Evolutionary conservation across 139 green algal species (phyloP).

Genomic region (Picochlorum sp.): DNA sequence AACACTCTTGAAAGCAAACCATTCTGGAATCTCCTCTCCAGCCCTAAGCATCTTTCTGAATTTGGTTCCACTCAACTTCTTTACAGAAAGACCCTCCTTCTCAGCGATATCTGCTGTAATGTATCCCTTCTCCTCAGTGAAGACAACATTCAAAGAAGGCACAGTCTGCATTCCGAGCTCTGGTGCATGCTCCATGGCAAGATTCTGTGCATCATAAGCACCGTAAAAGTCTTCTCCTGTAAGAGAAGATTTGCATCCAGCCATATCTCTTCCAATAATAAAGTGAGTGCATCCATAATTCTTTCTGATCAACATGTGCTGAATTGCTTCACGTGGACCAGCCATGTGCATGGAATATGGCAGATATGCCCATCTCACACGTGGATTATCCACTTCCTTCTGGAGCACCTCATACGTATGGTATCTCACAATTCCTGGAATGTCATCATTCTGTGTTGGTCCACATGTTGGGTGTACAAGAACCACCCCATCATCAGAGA

Average conservation of each 20-base stretch:
- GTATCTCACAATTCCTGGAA: constrained; percentile 86
- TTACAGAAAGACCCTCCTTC: constrained; percentile 53
- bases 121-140: constrained; percentile 79
- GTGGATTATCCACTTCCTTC: constrained; percentile 66
- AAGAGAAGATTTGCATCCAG: constrained; percentile 75
- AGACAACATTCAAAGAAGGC: constrained; percentile 78
- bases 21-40: constrained; percentile 90
- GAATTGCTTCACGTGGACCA: constrained; percentile 82
- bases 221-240: constrained; percentile 90
- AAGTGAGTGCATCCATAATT: constrained; percentile 96
- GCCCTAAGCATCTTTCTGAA: constrained; percentile 86
- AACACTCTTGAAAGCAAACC: constrained; percentile 95
- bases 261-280: constrained; percentile 94
- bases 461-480: constrained; percentile 87
- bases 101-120: constrained; percentile 80
- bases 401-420: constrained; percentile 92
- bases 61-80: constrained; percentile 87
- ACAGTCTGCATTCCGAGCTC: constrained; percentile 86
- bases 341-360: constrained; percentile 96
- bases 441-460: constrained; percentile 93
- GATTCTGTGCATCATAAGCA: constrained; percentile 64
- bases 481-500: constrained; percentile 56
- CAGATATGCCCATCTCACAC: constrained; percentile 84
- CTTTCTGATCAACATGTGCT: constrained; percentile 93
- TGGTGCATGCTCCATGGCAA: constrained; percentile 49